Percentiles rank a stretch among this genome's conserved stretches.
Evolutionary conservation across 495 filamentous ascomycete genomes (phyloP).

Genomic region (Aspergillus saccharolyticus): DNA sequence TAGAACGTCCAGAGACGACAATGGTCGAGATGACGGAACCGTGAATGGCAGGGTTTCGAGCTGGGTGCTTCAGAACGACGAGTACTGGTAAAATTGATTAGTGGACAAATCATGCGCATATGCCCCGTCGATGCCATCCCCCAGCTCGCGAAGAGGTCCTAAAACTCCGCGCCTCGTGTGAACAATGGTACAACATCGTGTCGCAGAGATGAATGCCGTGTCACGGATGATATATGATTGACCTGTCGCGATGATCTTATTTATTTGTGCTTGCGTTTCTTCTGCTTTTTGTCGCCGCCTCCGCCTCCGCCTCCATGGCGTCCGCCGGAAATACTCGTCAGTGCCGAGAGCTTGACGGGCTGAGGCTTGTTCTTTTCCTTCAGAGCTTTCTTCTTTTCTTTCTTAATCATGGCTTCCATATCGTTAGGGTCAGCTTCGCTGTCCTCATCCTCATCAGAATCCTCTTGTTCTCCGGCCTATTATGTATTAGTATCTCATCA

Average conservation of each 20-base stretch:
- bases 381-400: constrained; percentile 13
- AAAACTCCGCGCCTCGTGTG: no score
- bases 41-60: background rate
- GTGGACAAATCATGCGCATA: background rate
- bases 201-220: background rate
- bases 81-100: background rate
- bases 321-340: constrained; percentile 37
- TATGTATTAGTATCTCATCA: constrained; percentile 4
- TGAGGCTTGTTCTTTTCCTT: constrained; percentile 13
- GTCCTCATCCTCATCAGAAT: constrained; percentile 17
- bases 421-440: constrained; percentile 4
- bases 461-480: constrained; percentile 8
- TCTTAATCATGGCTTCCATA: constrained; percentile 14
- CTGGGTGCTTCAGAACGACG: background rate
- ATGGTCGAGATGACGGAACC: background rate
- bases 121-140: background rate
- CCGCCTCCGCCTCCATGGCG: constrained; percentile 14
- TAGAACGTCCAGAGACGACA: background rate
- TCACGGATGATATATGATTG: background rate
- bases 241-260: background rate
- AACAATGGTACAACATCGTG: no score
- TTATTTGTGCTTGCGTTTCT: constrained; percentile 37
- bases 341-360: constrained; percentile 16
- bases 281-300: constrained; percentile 29
- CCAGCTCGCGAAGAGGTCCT: background rate